Evolutionary conservation across 495 filamentous ascomycete species (phyloP), one percentile per base, ranked within the genome.

Genomic region (Trichocladium uniseriatum): DNA sequence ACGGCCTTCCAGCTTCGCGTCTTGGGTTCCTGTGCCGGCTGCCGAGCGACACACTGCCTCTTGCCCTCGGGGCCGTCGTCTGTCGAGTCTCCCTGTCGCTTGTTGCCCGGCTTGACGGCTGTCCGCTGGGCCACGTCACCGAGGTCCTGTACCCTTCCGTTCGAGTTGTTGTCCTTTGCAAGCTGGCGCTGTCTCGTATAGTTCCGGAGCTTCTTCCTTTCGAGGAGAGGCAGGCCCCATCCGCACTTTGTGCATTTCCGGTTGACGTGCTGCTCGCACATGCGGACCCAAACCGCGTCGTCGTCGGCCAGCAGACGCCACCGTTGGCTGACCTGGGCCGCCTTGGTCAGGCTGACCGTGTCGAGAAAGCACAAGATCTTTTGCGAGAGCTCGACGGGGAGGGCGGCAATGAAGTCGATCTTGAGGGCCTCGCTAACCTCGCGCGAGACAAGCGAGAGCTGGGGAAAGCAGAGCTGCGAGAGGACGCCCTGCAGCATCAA

Each of bases 191-290:
- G 84, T 42, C 87, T 78, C 63, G 92, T 96, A 54, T 88, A 84
- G 51, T 87, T 90, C 28, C 88, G 79, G 35, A 99, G 68, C 60
- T 85, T 78, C 64, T 94, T 95, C 49, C 88, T 77, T 56, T 97
- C 92, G 46, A 98, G 64, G 40, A 92, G 70, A 38, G 92, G 92
- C 39, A 99, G 64, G 3, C 92, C 92, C 89, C 88, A 95, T 14
- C 94, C 91, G 60, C 92, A 99, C 62, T 95, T 96, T 41, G 82
- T 89, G 68, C 92, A 99, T 63, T 95, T 97, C 42, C 90, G 77
- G 57, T 92, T 88, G 38, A 68, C 97, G 59, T 99, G 92, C 59
- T 99, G 92, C 69, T 96, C 90, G 60, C 92, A 99, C 91, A 99
- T 97, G 47, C 82, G 84, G 56, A 96, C 91, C 92, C 92, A 99